A percentile compares a stretch with the other conserved stretches of the same genome.
phyloP scores from a whole-genome alignment of 164 flowering plant genomes.

The Aristolochia californica region DNA sequence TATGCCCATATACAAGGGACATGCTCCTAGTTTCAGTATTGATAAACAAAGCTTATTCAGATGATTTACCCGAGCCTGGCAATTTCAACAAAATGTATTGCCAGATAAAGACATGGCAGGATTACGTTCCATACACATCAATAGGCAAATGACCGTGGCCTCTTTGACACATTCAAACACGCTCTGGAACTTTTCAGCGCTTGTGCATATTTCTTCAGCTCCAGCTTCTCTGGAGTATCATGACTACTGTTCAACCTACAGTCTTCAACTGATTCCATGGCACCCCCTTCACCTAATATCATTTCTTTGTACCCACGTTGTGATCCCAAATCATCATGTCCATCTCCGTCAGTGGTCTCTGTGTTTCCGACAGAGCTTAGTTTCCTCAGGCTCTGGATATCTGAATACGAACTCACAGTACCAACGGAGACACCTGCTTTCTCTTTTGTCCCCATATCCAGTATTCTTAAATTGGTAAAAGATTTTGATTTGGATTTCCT shows the following conservation, averaged over 20 bases:
- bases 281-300: conserved; percentile 15
- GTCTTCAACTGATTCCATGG: conserved; percentile 11
- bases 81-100: too few relatives aligned
- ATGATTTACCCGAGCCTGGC: too few relatives aligned
- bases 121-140: neutral
- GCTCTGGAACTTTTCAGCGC: conserved; percentile 33
- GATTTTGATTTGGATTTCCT: conserved; percentile 6
- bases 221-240: conserved; percentile 22
- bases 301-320: conserved; percentile 10
- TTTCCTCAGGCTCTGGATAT: conserved; percentile 21
- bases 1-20: neutral
- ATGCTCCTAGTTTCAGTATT: neutral
- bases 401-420: conserved; percentile 26
- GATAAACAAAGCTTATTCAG: neutral
- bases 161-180: conserved; percentile 14
- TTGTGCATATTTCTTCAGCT: conserved; percentile 55
- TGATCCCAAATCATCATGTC: conserved; percentile 18
- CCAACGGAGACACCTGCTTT: conserved; percentile 13
- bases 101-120: too few relatives aligned
- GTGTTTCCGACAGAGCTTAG: conserved; percentile 15
- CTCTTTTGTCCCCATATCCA: conserved; percentile 3
- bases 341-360: conserved; percentile 10
- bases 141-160: conserved; percentile 18
- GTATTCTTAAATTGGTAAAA: neutral
- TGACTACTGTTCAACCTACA: conserved; percentile 6